Percentiles rank a stretch among this genome's conserved stretches.
Conservation (phyloP, 2,329 filamentous ascomycete genomes). For the Falciphora oryzae region DNA sequence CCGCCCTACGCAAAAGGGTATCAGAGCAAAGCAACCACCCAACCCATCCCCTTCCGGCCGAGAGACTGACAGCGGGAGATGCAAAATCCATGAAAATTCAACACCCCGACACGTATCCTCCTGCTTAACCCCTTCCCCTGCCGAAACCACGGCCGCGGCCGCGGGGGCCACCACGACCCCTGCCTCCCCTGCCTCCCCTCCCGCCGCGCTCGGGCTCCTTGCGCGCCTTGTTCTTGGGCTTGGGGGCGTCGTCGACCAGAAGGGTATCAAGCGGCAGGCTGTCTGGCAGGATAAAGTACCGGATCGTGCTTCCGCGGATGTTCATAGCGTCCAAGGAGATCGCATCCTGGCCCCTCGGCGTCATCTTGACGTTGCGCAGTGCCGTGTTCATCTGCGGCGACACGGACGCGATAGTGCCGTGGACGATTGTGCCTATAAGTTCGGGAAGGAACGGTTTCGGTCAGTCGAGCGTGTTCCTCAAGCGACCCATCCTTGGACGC, state of each 20-base stretch:
- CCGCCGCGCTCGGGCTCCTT: slow-evolving; percentile 71
- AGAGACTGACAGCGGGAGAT: slow-evolving; percentile 6
- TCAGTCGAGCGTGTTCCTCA: background rate
- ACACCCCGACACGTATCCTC: background rate
- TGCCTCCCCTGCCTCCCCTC: slow-evolving; percentile 46
- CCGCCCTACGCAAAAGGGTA: background rate
- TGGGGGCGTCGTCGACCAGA: slow-evolving; percentile 91
- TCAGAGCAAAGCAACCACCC: background rate
- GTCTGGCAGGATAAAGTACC: slow-evolving; percentile 95
- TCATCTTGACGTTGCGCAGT: slow-evolving; percentile 95
- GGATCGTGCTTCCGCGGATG: slow-evolving; percentile 90
- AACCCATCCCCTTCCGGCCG: no score
- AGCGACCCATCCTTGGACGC: background rate
- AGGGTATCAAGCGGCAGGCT: slow-evolving; percentile 91
- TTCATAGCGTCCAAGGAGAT: slow-evolving; percentile 92
- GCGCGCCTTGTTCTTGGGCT: slow-evolving; percentile 99
- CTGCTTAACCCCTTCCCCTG: slow-evolving; percentile 14
- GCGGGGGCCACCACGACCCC: slow-evolving; percentile 34
- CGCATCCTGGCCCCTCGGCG: slow-evolving; percentile 77
- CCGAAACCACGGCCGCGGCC: slow-evolving; percentile 25
- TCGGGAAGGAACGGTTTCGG: slow-evolving; percentile 9
- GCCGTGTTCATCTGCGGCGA: slow-evolving; percentile 99
- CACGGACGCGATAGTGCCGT: slow-evolving; percentile 94
- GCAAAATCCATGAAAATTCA: background rate
- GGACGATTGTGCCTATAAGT: slow-evolving; percentile 76